Conservation (phyloP, 257 asterid genomes). For the Solanum okadae region DNA sequence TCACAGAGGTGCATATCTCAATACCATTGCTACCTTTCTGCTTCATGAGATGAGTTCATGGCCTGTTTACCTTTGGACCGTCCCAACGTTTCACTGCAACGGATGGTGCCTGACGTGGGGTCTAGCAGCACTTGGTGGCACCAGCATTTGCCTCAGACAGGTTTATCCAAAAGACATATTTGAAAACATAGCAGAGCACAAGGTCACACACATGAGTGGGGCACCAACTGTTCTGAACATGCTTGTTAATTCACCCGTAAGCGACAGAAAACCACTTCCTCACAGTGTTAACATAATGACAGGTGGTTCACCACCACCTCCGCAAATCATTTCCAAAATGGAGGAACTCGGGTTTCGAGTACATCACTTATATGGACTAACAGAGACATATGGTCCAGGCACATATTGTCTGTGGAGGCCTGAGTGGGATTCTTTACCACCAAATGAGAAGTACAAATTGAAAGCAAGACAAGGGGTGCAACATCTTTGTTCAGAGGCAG, state of each 20-base stretch:
- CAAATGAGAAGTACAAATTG: neutral
- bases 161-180: conserved; percentile 18
- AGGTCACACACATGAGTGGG: conserved; percentile 29
- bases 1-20: conserved; percentile 36
- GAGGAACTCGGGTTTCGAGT: conserved; percentile 25
- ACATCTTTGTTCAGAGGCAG: conserved; percentile 14
- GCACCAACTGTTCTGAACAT: conserved; percentile 33
- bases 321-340: conserved; percentile 17
- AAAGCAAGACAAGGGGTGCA: conserved; percentile 31
- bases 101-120: conserved; percentile 32
- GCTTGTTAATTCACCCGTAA: conserved; percentile 10
- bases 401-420: conserved; percentile 22
- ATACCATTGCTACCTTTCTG: conserved; percentile 13
- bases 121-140: conserved; percentile 32
- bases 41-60: conserved; percentile 19
- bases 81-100: conserved; percentile 37
- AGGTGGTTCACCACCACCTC: conserved; percentile 37
- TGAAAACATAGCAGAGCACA: conserved; percentile 13
- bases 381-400: conserved; percentile 28
- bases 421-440: conserved; percentile 26
- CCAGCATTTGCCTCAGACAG: conserved; percentile 19
- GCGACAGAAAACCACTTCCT: conserved; percentile 18
- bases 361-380: conserved; percentile 25
- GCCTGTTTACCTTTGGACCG: conserved; percentile 35
- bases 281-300: conserved; percentile 24